Conservation (phyloP, 176 grass and related monocot genomes). For the Aegilops tauschii region DNA sequence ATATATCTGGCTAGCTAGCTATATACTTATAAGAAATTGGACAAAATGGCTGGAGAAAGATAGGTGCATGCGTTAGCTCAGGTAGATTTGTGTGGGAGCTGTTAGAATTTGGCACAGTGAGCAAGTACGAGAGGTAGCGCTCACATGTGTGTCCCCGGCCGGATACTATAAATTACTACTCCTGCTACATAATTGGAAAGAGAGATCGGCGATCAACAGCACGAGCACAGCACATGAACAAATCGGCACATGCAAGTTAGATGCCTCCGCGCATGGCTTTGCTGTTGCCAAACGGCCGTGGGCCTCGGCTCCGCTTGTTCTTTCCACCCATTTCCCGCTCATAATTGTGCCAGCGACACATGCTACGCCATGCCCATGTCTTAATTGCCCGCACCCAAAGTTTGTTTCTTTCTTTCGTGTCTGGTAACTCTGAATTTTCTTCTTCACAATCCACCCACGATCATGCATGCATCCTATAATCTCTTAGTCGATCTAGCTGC, state of each 20-base stretch:
- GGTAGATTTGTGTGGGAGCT: background rate
- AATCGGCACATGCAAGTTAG: slow-evolving; percentile 33
- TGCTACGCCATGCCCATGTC: slow-evolving; percentile 36
- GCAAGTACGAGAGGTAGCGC: slow-evolving; percentile 21
- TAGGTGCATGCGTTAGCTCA: background rate
- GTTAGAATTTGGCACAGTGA: slow-evolving; percentile 33
- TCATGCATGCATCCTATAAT: background rate
- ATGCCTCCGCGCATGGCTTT: slow-evolving; percentile 3
- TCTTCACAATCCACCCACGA: no score
- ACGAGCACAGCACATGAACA: slow-evolving; percentile 19
- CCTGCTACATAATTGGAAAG: slow-evolving; percentile 15
- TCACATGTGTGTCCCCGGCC: slow-evolving; percentile 1
- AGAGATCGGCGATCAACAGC: background rate
- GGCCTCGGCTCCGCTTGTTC: slow-evolving; percentile 38
- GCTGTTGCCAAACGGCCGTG: slow-evolving; percentile 42
- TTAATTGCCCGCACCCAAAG: slow-evolving; percentile 43
- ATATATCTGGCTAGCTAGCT: no score
- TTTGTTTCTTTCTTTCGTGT: slow-evolving; percentile 20
- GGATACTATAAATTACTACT: background rate
- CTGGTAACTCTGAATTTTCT: background rate
- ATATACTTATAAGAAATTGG: no score
- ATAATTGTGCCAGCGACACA: slow-evolving; percentile 52
- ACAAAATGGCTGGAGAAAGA: background rate
- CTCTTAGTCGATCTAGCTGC: background rate
- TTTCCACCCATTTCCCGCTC: slow-evolving; percentile 26